These are phyloP conservation scores for Combretum micranthum DNA, from an alignment of 345 rosid genomes.

Conservation along the genomic window DNA sequence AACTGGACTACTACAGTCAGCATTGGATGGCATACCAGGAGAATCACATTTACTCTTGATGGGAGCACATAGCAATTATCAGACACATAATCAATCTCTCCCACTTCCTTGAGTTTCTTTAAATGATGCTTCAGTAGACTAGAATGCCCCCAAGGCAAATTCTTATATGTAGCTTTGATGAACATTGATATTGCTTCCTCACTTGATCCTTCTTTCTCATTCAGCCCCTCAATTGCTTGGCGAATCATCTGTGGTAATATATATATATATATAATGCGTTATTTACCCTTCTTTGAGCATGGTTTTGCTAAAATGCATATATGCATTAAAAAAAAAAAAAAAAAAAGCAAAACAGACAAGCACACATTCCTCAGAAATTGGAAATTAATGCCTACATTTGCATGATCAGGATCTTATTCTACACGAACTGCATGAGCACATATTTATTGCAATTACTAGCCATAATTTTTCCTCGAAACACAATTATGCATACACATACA, in stretches of 20 bases:
- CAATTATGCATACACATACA: not conserved
- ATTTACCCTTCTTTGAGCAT: too few species aligned
- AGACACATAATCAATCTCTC: slow-evolving; percentile 22
- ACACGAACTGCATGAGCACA: too few species aligned
- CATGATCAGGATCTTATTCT: too few species aligned
- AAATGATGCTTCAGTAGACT: slow-evolving; percentile 29
- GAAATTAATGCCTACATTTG: too few species aligned
- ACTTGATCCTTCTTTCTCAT: slow-evolving; percentile 25
- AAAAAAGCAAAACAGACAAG: too few species aligned
- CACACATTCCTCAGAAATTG: too few species aligned
- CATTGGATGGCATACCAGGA: too few species aligned
- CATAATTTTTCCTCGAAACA: too few species aligned
- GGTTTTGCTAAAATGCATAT: too few species aligned
- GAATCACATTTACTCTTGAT: too few species aligned
- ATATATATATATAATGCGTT: not conserved
- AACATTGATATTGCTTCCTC: slow-evolving; percentile 25
- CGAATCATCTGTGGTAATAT: slow-evolving; percentile 25
- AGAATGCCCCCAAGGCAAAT: slow-evolving; percentile 33
- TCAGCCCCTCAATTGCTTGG: slow-evolving; percentile 24
- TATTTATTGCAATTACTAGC: too few species aligned
- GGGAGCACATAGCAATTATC: slow-evolving; percentile 21
- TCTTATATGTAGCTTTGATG: slow-evolving; percentile 15
- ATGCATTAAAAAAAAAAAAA: too few species aligned
- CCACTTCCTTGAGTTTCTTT: slow-evolving; percentile 22
- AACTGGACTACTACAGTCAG: not conserved